Conservation (phyloP, 164 flowering plant genomes). For the Aristolochia contorta region DNA sequence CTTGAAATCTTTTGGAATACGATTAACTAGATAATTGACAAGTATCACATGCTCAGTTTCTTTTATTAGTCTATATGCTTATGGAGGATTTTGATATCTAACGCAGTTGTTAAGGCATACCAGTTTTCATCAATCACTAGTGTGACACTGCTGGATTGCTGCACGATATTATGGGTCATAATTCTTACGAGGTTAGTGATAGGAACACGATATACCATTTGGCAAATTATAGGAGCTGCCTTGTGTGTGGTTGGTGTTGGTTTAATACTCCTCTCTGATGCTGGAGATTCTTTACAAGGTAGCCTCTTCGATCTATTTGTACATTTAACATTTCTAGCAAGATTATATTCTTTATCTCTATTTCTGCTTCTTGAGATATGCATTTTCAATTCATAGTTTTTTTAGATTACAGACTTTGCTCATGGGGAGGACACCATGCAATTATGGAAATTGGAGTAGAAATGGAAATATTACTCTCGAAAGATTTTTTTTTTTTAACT, state of each 20-base stretch:
- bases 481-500: too few species aligned
- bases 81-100: constrained; percentile 2
- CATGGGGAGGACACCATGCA: too few species aligned
- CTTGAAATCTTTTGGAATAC: too few species aligned
- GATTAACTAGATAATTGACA: too few species aligned
- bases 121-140: constrained; percentile 77
- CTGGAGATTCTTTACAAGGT: constrained; percentile 63
- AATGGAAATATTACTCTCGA: too few species aligned
- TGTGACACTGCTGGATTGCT: constrained; percentile 73
- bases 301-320: constrained; percentile 2
- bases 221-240: constrained; percentile 57
- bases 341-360: too few species aligned
- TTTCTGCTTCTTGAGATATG: too few species aligned
- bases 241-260: constrained; percentile 54
- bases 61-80: not conserved
- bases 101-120: constrained; percentile 65
- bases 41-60: not conserved
- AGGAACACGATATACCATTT: constrained; percentile 52
- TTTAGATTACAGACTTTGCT: too few species aligned
- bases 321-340: too few species aligned
- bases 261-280: constrained; percentile 69
- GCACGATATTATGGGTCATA: constrained; percentile 67
- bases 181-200: constrained; percentile 58
- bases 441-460: too few species aligned
- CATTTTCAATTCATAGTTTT: too few species aligned